Evolutionary conservation across 768 basidiomycete genomes (phyloP).

Genomic region (Podaxis rugospora): DNA sequence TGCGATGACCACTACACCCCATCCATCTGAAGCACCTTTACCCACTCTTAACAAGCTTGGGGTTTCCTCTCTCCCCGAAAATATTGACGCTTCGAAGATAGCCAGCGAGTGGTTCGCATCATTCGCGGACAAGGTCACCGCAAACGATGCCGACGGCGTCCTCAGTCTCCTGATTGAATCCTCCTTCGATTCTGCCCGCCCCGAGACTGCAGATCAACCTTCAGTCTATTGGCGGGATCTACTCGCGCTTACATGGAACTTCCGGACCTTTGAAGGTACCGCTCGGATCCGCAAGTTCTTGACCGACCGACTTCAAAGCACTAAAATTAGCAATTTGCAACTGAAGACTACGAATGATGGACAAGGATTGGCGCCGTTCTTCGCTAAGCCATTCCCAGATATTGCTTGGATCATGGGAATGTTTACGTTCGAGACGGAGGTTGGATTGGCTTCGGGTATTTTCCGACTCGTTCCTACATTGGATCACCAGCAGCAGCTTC

Average conservation of each 20-base stretch:
- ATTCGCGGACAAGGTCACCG: conserved; percentile 15
- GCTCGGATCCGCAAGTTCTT: conserved; percentile 36
- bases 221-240: conserved; percentile 47
- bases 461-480: conserved; percentile 38
- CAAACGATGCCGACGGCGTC: conserved; percentile 21
- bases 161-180: conserved; percentile 26
- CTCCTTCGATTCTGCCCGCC: conserved; percentile 20
- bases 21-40: conserved; percentile 21
- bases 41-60: conserved; percentile 28
- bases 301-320: conserved; percentile 27
- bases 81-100: conserved; percentile 26
- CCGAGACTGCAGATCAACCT: conserved; percentile 12
- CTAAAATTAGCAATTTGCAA: conserved; percentile 24
- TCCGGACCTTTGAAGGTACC: conserved; percentile 41
- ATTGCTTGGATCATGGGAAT: conserved; percentile 44
- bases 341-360: conserved; percentile 20
- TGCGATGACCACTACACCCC: conserved; percentile 4
- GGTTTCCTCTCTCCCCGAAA: conserved; percentile 21
- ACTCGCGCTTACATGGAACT: conserved; percentile 48
- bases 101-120: conserved; percentile 25
- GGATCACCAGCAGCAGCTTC: conserved; percentile 5
- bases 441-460: conserved; percentile 40
- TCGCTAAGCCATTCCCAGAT: conserved; percentile 34
- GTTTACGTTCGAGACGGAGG: conserved; percentile 42
- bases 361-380: conserved; percentile 13